Evolutionary conservation across 176 grass and related monocot species (phyloP).

Genomic region (Cenchrus americanus): DNA sequence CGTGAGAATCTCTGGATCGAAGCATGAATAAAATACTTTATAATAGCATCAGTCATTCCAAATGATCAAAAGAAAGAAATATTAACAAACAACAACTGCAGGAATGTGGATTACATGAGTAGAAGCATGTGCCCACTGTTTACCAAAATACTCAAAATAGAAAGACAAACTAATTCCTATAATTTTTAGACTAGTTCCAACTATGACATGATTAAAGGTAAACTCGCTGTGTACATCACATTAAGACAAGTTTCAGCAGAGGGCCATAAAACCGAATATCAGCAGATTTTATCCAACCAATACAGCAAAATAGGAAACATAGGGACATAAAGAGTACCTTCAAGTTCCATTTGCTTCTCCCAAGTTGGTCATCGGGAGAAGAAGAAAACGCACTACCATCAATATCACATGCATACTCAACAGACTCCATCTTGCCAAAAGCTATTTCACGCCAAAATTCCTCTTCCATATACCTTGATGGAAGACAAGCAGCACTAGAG

Average conservation of each 20-base stretch:
- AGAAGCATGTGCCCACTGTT: background rate
- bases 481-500: conserved; percentile 78
- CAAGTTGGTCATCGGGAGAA: conserved; percentile 79
- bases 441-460: conserved; percentile 99
- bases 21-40: conserved; percentile 30
- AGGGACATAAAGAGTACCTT: conserved; percentile 58
- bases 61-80: conserved; percentile 16
- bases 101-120: background rate
- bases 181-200: background rate
- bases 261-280: background rate
- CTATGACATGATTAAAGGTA: background rate
- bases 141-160: conserved; percentile 18
- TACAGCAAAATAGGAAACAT: conserved; percentile 17
- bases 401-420: conserved; percentile 99
- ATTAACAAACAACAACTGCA: conserved; percentile 32
- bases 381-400: conserved; percentile 94
- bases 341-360: conserved; percentile 89
- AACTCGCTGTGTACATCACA: background rate
- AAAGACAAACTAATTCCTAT: background rate
- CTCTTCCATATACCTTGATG: conserved; percentile 89
- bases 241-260: conserved; percentile 3
- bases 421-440: conserved; percentile 87
- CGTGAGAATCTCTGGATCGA: conserved; percentile 80
- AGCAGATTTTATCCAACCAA: conserved; percentile 15
- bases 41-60: conserved; percentile 5